Evolutionary conservation across 2,329 filamentous ascomycete species (phyloP), one percentile per base, ranked within the genome.

Genomic region (Beauveria sp.): DNA sequence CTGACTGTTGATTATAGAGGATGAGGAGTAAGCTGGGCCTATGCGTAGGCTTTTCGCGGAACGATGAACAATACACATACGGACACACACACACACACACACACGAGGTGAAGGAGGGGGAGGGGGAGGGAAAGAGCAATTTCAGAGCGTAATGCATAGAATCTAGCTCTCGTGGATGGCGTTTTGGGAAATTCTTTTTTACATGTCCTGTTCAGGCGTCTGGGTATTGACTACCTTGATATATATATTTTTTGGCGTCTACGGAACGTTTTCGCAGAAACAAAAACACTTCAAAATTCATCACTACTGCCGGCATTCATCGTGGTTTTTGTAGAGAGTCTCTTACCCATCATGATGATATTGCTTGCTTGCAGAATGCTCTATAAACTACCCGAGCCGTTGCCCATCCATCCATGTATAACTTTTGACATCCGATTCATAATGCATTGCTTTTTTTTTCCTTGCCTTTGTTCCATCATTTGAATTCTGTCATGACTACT

Each of bases 81-180:
- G n/a, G 20, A n/a, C n/a, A 31, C 14, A 46, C 22, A 46, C 14
- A 42, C 6, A 26, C n/a, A 42, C 28, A 43, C 20, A 14, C 16
- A 43, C 20, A 31, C 9, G 53, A 45, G 45, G 38, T 7, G 20
- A 31, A 22, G n/a, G 12, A 48, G 12, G 38, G 20, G 34, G 7
- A 26, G 22, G 16, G n/a, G 40, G 7, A 26, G 22, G 16, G n/a
- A 24, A 24, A n/a, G 5, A 12, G 38, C 6, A 2, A 9, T 8
- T 43, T n/a, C 8, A n/a, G n/a, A n/a, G 5, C 40, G 40, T 43
- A 1, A 16, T 16, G 52, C 40, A 12, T n/a, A 20, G 16, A 45
- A 20, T 22, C 5, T 26, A 28, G 43, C 20, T 50, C 56, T 52
- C 22, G 20, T 42, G 22, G 42, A 71, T 56, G 64, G 64, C 49